Evolutionary conservation across 257 asterid genomes (phyloP).

Genomic region (Salvia hispanica): DNA sequence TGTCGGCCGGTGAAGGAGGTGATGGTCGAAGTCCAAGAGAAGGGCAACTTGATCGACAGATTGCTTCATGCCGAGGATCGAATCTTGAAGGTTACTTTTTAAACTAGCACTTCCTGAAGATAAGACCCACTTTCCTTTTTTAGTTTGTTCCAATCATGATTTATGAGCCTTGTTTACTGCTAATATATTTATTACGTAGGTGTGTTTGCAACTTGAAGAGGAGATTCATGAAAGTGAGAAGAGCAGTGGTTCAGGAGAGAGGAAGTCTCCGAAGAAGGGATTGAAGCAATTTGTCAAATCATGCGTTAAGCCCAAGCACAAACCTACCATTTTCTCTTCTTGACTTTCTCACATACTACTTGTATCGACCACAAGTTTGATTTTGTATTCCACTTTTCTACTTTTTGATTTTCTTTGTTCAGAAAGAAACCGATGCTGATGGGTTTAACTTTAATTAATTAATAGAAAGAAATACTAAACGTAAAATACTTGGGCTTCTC

Average conservation of each 20-base stretch:
- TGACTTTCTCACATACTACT: no score
- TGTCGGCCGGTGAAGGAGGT: slow-evolving; percentile 70
- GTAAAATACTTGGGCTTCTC: no score
- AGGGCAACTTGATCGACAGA: slow-evolving; percentile 66
- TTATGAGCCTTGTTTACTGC: no score
- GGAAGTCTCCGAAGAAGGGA: slow-evolving; percentile 38
- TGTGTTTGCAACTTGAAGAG: slow-evolving; percentile 55
- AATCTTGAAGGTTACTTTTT: slow-evolving; percentile 46
- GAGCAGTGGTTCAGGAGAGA: slow-evolving; percentile 28
- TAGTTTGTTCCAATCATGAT: no score
- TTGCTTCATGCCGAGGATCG: slow-evolving; percentile 62
- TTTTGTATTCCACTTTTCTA: no score
- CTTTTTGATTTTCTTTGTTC: no score
- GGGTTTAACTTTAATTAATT: no score
- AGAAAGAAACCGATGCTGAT: no score
- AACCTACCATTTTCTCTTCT: neutral
- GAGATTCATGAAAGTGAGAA: slow-evolving; percentile 41
- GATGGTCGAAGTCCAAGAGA: slow-evolving; percentile 53
- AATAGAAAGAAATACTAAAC: no score
- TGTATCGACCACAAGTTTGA: no score
- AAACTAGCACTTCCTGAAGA: no score
- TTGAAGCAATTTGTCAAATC: slow-evolving; percentile 51
- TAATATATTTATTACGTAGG: slow-evolving; percentile 16
- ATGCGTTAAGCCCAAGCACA: slow-evolving; percentile 38
- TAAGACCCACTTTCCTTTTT: no score